phyloP scores from a whole-genome alignment of 78 protist genomes.

The Polysphondylium violaceum region DNA sequence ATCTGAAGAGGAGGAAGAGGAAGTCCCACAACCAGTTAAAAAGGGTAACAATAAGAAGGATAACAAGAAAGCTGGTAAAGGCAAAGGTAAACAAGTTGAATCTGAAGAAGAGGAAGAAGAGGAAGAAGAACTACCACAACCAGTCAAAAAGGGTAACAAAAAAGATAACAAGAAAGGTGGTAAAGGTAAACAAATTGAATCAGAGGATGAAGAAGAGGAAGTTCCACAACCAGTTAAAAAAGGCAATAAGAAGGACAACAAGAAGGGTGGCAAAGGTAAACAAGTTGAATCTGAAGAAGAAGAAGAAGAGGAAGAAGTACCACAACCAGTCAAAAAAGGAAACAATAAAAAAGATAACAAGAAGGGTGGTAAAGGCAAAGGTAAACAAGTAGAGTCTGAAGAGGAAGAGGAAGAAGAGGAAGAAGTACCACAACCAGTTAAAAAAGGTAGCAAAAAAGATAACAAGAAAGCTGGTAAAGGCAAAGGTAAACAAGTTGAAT shows the following conservation, averaged over 20 bases:
- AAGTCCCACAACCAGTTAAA: constrained; percentile 28
- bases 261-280: not conserved
- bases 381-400: constrained; percentile 12
- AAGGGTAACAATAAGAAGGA: constrained; percentile 8
- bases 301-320: constrained; percentile 5
- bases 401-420: constrained; percentile 65
- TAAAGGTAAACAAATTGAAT: constrained; percentile 4
- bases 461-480: constrained; percentile 21
- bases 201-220: constrained; percentile 66
- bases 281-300: constrained; percentile 47
- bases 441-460: constrained; percentile 2
- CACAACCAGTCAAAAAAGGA: constrained; percentile 41
- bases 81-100: not conserved
- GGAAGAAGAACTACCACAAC: constrained; percentile 62
- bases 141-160: constrained; percentile 18
- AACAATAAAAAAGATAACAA: constrained; percentile 47
- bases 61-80: constrained; percentile 21
- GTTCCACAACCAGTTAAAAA: constrained; percentile 24
- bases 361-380: constrained; percentile 12
- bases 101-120: constrained; percentile 52
- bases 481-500: constrained; percentile 7
- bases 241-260: not conserved
- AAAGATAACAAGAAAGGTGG: constrained; percentile 16
- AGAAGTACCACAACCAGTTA: constrained; percentile 19
- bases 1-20: not conserved